These are phyloP conservation scores for Colletotrichum noveboracense DNA, from an alignment of 2,329 filamentous ascomycete species.

Conservation along the genomic window DNA sequence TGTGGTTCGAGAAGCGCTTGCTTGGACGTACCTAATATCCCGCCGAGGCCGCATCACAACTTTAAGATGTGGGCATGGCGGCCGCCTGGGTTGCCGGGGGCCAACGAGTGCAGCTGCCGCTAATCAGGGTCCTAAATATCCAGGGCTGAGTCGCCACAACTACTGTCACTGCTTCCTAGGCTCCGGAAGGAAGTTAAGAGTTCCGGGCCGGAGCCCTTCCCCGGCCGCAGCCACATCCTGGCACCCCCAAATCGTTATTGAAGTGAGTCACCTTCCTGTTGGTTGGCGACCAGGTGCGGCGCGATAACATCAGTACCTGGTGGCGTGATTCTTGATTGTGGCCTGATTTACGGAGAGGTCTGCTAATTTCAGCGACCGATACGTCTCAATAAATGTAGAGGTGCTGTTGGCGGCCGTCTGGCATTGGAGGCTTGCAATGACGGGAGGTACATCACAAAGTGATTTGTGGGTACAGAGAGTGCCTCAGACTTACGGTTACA, in stretches of 20 bases:
- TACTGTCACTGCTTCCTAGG: background rate
- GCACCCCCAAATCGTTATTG: background rate
- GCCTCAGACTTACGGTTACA: background rate
- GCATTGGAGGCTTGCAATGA: background rate
- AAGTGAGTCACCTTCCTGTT: background rate
- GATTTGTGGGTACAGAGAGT: background rate
- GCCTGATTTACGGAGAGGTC: background rate
- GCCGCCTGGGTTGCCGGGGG: background rate
- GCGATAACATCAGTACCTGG: background rate
- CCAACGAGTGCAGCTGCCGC: background rate
- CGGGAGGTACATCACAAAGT: background rate
- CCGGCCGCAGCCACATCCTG: background rate
- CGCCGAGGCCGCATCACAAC: background rate
- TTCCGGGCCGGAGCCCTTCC: background rate
- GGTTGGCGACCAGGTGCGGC: background rate
- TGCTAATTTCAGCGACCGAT: background rate
- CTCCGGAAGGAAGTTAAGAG: background rate
- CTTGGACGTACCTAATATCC: background rate
- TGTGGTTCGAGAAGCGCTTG: background rate
- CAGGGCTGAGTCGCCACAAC: background rate
- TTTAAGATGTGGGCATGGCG: background rate
- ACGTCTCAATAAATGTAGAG: background rate
- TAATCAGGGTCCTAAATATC: background rate
- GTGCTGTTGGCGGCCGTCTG: background rate
- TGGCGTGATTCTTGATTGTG: background rate